Evolutionary conservation across 2,329 filamentous ascomycete species (phyloP).

Genomic region (Cladosporium velox): DNA sequence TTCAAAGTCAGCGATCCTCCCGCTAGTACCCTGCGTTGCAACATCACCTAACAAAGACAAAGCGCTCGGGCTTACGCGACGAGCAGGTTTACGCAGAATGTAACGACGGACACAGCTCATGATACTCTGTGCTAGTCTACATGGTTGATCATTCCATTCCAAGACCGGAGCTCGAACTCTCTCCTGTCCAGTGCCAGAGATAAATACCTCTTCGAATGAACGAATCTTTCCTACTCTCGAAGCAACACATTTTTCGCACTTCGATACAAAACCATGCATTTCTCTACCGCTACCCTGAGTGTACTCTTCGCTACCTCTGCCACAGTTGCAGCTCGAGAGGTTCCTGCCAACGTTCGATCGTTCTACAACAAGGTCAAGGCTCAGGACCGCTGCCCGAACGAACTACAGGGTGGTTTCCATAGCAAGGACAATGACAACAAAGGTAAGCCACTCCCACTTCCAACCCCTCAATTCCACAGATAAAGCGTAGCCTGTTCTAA

Average conservation of each 20-base stretch:
- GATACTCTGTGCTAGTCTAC: neutral
- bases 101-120: neutral
- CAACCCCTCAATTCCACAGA: neutral
- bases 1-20: neutral
- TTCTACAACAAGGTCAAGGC: conserved; percentile 20
- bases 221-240: neutral
- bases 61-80: neutral
- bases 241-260: neutral
- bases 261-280: neutral
- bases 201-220: neutral
- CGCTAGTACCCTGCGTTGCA: neutral
- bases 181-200: neutral
- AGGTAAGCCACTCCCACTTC: neutral
- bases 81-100: neutral
- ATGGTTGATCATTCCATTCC: neutral
- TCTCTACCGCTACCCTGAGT: neutral
- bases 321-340: conserved; percentile 1
- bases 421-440: conserved; percentile 8
- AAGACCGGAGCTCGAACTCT: neutral
- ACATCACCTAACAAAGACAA: neutral
- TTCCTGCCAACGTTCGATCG: conserved; percentile 19
- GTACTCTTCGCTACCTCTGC: neutral
- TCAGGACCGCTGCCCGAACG: conserved; percentile 11
- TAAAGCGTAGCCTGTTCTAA: neutral
- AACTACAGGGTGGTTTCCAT: conserved; percentile 20